Evolutionary conservation across 257 asterid species (phyloP).

Genomic region (Gentiana straminea): DNA sequence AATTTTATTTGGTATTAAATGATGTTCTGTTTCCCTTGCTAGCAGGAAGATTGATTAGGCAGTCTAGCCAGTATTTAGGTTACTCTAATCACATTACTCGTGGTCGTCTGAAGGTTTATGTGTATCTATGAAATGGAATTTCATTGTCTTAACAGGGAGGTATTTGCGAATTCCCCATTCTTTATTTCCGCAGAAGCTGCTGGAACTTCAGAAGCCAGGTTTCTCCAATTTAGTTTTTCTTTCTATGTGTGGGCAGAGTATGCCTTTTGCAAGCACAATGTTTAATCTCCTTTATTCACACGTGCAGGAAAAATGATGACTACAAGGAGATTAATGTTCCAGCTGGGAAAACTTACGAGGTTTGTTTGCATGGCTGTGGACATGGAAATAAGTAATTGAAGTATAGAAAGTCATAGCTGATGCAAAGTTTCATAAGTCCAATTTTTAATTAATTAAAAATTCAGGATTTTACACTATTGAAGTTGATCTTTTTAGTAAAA

Average conservation of each 20-base stretch:
- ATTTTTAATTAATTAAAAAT: no score
- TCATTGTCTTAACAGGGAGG: conserved; percentile 51
- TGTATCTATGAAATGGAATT: not conserved
- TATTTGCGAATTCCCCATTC: conserved; percentile 85
- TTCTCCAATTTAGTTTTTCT: conserved; percentile 14
- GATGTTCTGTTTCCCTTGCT: no score
- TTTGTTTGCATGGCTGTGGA: conserved; percentile 18
- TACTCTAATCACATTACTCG: no score
- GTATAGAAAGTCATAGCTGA: no score
- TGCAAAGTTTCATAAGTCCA: no score
- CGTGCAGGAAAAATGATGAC: conserved; percentile 60
- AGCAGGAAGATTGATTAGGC: no score
- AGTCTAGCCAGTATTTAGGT: no score
- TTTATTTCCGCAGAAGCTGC: conserved; percentile 84
- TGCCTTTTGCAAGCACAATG: not conserved
- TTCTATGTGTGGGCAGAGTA: not conserved
- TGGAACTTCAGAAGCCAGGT: conserved; percentile 71
- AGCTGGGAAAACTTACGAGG: conserved; percentile 84
- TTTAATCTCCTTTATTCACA: not conserved
- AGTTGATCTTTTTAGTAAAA: no score
- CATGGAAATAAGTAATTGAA: no score
- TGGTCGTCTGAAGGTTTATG: no score
- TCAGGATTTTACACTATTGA: no score
- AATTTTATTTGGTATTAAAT: no score
- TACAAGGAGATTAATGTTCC: conserved; percentile 67